These are phyloP conservation scores for Aspergillus ochraceoroseus DNA, from an alignment of 2,329 filamentous ascomycete species.

Conservation along the genomic window DNA sequence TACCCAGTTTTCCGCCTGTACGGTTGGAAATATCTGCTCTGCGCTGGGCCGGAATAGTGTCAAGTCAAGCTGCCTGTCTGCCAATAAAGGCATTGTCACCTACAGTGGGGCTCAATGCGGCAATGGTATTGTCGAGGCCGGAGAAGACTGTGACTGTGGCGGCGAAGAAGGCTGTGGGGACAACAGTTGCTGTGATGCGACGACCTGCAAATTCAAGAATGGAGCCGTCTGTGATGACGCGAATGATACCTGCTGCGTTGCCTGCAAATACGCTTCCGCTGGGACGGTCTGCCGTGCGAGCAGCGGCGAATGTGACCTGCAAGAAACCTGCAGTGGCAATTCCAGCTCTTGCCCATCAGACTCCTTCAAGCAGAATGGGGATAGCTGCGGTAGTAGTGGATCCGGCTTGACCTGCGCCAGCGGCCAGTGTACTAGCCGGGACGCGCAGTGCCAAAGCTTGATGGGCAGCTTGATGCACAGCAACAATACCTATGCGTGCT, in stretches of 20 bases:
- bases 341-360: slow-evolving; percentile 71
- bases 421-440: slow-evolving; percentile 88
- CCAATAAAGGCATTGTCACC: slow-evolving; percentile 76
- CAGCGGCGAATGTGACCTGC: slow-evolving; percentile 76
- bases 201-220: slow-evolving; percentile 76
- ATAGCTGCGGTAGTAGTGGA: slow-evolving; percentile 58
- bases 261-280: slow-evolving; percentile 47
- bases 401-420: slow-evolving; percentile 70
- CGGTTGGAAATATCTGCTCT: slow-evolving; percentile 88
- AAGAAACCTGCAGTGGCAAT: slow-evolving; percentile 74
- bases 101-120: slow-evolving; percentile 83
- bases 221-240: slow-evolving; percentile 67
- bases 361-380: slow-evolving; percentile 62
- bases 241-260: slow-evolving; percentile 46
- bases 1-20: slow-evolving; percentile 77
- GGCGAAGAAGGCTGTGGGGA: slow-evolving; percentile 64
- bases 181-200: slow-evolving; percentile 78
- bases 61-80: slow-evolving; percentile 70
- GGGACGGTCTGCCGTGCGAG: slow-evolving; percentile 73
- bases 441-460: slow-evolving; percentile 80
- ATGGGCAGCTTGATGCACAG: slow-evolving; percentile 69
- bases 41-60: slow-evolving; percentile 73
- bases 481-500: slow-evolving; percentile 78
- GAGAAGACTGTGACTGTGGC: slow-evolving; percentile 95
- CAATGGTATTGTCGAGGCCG: slow-evolving; percentile 91